These are phyloP conservation scores for Hypsizygus marmoreus DNA, from an alignment of 768 basidiomycete genomes.

Conservation along the genomic window DNA sequence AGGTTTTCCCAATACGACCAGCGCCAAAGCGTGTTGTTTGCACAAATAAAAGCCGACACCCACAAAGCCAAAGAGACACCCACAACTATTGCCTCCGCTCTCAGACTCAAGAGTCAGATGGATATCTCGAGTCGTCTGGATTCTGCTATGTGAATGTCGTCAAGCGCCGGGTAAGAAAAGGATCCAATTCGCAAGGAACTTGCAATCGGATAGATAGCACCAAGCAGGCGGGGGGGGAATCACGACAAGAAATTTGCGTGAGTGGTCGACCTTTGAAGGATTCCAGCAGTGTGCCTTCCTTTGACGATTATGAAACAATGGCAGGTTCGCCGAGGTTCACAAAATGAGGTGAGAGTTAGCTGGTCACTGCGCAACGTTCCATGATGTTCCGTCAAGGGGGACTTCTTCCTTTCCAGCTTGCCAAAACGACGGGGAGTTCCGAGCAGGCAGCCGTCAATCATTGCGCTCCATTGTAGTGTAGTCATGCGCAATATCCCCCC, in stretches of 20 bases:
- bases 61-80: slow-evolving; percentile 40
- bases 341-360: slow-evolving; percentile 9
- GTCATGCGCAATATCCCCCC: slow-evolving; percentile 5
- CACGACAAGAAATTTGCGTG: neutral
- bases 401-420: slow-evolving; percentile 13
- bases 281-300: slow-evolving; percentile 3
- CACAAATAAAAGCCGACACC: slow-evolving; percentile 37
- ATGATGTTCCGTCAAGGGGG: slow-evolving; percentile 14
- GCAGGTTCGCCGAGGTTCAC: slow-evolving; percentile 10
- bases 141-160: too few species aligned
- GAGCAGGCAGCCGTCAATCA: slow-evolving; percentile 11
- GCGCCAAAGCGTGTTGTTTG: slow-evolving; percentile 35
- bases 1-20: slow-evolving; percentile 20
- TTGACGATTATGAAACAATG: slow-evolving; percentile 14
- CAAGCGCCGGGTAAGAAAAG: too few species aligned
- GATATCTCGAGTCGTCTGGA: too few species aligned
- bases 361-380: slow-evolving; percentile 20
- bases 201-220: neutral
- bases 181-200: neutral
- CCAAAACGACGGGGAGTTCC: slow-evolving; percentile 20
- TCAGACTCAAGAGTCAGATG: neutral
- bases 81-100: slow-evolving; percentile 22
- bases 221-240: neutral
- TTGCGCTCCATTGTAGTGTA: slow-evolving; percentile 12
- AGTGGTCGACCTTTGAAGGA: slow-evolving; percentile 12